Conservation (phyloP, 1,284 basidiomycete genomes). For the Microbotryum lychnidis-dioicae region DNA sequence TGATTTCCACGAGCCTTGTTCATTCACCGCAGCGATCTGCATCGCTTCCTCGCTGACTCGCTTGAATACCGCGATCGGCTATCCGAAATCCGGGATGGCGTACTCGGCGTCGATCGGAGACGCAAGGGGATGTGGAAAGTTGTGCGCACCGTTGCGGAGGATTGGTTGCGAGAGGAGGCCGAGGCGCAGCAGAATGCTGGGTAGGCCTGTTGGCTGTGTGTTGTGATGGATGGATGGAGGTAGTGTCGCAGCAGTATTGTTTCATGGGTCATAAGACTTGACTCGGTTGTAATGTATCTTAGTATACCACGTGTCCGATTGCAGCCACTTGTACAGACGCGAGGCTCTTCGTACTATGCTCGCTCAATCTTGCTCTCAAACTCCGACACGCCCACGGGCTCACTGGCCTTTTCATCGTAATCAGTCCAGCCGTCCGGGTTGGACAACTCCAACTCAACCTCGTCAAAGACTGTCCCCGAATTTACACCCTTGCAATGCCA, state of each 20-base stretch:
- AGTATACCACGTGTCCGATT: not conserved
- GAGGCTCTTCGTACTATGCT: not conserved
- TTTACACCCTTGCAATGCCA: conserved; percentile 22
- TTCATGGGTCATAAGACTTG: no score
- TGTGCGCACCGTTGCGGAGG: conserved; percentile 23
- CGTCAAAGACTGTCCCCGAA: conserved; percentile 20
- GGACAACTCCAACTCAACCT: conserved; percentile 25
- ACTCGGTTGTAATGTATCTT: not conserved
- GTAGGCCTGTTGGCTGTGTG: no score
- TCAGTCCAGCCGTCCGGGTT: conserved; percentile 28
- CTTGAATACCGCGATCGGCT: conserved; percentile 34
- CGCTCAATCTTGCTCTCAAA: conserved; percentile 10
- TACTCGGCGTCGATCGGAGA: conserved; percentile 34
- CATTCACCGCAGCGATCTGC: conserved; percentile 28
- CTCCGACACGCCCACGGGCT: conserved; percentile 6
- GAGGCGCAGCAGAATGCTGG: conserved; percentile 7
- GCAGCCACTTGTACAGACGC: not conserved
- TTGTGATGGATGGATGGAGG: no score
- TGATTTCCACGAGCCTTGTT: not conserved
- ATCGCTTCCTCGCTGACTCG: conserved; percentile 34
- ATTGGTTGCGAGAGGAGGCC: conserved; percentile 23
- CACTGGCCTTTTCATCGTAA: conserved; percentile 28
- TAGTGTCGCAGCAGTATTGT: no score
- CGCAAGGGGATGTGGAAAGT: conserved; percentile 34
- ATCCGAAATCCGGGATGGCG: conserved; percentile 34